phyloP scores from a whole-genome alignment of 192 early-diverging fungal species.

The Paraglomus brasilianum region DNA sequence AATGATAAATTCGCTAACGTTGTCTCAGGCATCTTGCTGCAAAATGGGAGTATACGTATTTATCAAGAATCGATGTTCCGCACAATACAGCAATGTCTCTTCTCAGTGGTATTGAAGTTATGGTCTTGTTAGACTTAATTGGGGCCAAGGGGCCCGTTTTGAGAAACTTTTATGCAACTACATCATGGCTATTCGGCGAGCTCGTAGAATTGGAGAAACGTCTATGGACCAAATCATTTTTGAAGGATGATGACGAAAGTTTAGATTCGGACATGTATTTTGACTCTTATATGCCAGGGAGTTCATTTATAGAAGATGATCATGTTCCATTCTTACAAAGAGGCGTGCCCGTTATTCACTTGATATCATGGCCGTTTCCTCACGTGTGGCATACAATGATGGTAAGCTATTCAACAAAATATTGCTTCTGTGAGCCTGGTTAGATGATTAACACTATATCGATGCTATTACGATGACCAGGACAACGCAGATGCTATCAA shows the following conservation, averaged over 20 bases:
- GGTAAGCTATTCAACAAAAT: constrained; percentile 31
- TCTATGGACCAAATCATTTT: constrained; percentile 43
- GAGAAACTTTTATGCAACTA: constrained; percentile 61
- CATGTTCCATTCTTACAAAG: constrained; percentile 81
- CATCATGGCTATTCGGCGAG: constrained; percentile 66
- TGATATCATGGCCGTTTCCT: constrained; percentile 87
- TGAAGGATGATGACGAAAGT: constrained; percentile 25
- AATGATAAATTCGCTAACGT: background rate
- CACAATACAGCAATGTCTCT: constrained; percentile 34
- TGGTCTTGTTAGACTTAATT: constrained; percentile 88
- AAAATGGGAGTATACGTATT: constrained; percentile 62
- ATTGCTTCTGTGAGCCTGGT: constrained; percentile 2
- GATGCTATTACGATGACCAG: constrained; percentile 20
- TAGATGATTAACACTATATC: constrained; percentile 1
- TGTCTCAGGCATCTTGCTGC: constrained; percentile 69
- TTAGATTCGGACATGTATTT: constrained; percentile 32
- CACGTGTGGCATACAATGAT: constrained; percentile 76
- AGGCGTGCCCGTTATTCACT: constrained; percentile 82
- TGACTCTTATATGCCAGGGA: constrained; percentile 31
- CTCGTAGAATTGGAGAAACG: constrained; percentile 68
- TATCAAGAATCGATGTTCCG: constrained; percentile 32
- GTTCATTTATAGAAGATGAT: constrained; percentile 73
- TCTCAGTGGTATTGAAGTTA: constrained; percentile 76
- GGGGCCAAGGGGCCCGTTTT: constrained; percentile 59
- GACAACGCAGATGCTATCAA: constrained; percentile 77